phyloP scores from a whole-genome alignment of 495 filamentous ascomycete genomes.

The Achaetomiella virescens region DNA sequence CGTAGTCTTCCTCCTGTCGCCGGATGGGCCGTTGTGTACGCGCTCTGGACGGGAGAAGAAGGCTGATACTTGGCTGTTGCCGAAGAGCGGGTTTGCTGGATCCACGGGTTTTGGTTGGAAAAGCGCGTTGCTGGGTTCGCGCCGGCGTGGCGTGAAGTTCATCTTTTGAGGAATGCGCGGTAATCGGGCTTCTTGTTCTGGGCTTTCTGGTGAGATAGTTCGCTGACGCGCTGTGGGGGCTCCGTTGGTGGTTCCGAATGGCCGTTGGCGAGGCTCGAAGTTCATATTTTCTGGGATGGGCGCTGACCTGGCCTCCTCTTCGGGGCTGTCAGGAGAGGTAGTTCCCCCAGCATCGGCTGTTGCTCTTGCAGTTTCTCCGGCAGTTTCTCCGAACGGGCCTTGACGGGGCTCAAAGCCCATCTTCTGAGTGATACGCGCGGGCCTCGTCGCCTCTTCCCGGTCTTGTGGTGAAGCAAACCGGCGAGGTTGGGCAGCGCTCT shows the following conservation, averaged over 20 bases:
- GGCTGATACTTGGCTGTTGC: conserved; percentile 13
- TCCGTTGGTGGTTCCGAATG: conserved; percentile 14
- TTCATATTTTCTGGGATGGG: conserved; percentile 37
- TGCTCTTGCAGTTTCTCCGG: conserved; percentile 6
- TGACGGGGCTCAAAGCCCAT: conserved; percentile 43
- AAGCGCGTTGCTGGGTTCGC: conserved; percentile 29
- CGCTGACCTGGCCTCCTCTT: background rate
- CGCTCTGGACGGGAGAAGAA: conserved; percentile 10
- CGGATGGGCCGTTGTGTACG: background rate
- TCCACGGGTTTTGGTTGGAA: conserved; percentile 23
- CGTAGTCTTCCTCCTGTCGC: background rate
- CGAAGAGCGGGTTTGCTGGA: conserved; percentile 10
- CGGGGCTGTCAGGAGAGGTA: background rate
- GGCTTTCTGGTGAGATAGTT: background rate
- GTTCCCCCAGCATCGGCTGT: background rate
- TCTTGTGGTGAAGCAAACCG: too few relatives aligned
- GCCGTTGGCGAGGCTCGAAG: conserved; percentile 40
- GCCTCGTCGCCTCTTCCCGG: too few relatives aligned
- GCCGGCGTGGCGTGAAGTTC: conserved; percentile 44
- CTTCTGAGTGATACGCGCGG: conserved; percentile 32
- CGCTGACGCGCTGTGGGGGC: background rate
- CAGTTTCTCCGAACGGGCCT: conserved; percentile 24
- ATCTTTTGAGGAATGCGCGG: conserved; percentile 36
- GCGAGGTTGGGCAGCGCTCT: too few relatives aligned
- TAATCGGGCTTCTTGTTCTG: background rate